Conservation (phyloP, 257 asterid genomes). For the Solanum pinnatisectum region DNA sequence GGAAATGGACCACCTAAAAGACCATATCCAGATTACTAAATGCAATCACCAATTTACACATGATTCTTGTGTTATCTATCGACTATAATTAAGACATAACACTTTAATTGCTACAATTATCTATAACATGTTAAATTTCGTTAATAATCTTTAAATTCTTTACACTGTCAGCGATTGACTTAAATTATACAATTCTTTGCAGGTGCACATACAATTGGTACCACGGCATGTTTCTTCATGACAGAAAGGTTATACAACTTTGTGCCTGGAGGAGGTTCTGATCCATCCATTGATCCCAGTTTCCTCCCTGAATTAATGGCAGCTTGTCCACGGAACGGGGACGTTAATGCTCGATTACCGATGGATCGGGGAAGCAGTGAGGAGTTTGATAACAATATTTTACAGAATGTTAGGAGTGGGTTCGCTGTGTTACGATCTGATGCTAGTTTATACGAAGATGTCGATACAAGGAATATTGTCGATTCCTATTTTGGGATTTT, state of each 20-base stretch:
- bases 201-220: constrained; percentile 87
- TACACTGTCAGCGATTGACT: neutral
- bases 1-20: neutral
- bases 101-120: neutral
- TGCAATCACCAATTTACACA: neutral
- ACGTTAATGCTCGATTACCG: constrained; percentile 35
- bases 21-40: neutral
- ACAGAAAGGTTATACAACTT: constrained; percentile 53
- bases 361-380: constrained; percentile 48
- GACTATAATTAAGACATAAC: neutral
- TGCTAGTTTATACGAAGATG: constrained; percentile 56
- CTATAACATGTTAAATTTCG: neutral
- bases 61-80: neutral
- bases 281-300: constrained; percentile 54
- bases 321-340: constrained; percentile 49
- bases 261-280: constrained; percentile 37
- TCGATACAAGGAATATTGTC: constrained; percentile 30
- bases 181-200: neutral
- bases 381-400: constrained; percentile 44
- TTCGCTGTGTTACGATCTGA: constrained; percentile 71
- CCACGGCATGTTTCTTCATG: constrained; percentile 96
- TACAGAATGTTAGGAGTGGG: constrained; percentile 52
- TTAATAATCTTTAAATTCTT: neutral
- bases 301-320: constrained; percentile 50
- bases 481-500: constrained; percentile 60